A percentile compares a stretch with the other conserved stretches of the same genome.
These are phyloP conservation scores for Senna tora DNA, from an alignment of 306 rosid species.

Conservation along the genomic window DNA sequence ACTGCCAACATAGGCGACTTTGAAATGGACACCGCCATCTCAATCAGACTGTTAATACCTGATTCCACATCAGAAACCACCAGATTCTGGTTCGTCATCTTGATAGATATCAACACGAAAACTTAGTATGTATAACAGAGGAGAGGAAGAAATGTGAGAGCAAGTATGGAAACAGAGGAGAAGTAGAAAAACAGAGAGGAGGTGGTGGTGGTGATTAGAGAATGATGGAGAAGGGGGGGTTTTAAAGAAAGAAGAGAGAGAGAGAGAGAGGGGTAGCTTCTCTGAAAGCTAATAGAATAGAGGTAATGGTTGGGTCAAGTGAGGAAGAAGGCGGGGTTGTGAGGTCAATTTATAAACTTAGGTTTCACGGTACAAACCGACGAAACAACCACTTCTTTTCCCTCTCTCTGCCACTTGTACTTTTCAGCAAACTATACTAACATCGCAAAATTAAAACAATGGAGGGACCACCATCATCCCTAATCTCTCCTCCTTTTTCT, in stretches of 20 bases:
- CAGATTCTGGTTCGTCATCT: conserved; percentile 74
- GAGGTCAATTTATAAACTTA: conserved; percentile 57
- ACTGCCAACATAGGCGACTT: conserved; percentile 41
- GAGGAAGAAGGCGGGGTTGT: conserved; percentile 36
- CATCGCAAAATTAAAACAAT: background rate
- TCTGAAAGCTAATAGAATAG: too few relatives aligned
- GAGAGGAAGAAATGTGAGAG: too few relatives aligned
- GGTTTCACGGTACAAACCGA: conserved; percentile 53
- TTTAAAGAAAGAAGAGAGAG: conserved; percentile 37
- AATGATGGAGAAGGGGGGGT: background rate
- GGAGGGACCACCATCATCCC: conserved; percentile 34
- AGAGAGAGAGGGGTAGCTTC: too few relatives aligned
- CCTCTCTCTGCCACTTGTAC: conserved; percentile 46
- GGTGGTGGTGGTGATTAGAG: background rate
- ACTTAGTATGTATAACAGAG: too few relatives aligned
- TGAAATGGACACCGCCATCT: conserved; percentile 46
- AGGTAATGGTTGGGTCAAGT: conserved; percentile 38
- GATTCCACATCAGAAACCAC: conserved; percentile 49
- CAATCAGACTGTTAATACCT: conserved; percentile 44
- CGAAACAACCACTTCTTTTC: conserved; percentile 47
- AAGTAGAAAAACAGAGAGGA: background rate
- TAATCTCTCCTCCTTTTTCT: background rate
- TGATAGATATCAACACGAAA: too few relatives aligned
- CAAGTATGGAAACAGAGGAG: too few relatives aligned
- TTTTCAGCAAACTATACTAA: conserved; percentile 49